These are phyloP conservation scores for Stipa capillata DNA, from an alignment of 176 grass and related monocot species.

Conservation along the genomic window DNA sequence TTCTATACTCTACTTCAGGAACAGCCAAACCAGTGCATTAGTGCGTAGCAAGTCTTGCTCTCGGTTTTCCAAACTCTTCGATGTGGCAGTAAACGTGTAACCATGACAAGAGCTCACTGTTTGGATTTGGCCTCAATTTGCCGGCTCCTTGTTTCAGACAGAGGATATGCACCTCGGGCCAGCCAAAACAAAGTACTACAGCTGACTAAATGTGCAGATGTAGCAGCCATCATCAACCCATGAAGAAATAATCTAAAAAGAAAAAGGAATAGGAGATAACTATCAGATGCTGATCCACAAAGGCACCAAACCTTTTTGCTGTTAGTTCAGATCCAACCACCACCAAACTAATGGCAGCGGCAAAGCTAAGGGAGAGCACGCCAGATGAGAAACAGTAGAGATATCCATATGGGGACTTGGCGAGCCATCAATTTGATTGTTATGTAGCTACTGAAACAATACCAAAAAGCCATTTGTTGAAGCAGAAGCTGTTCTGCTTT, in stretches of 20 bases:
- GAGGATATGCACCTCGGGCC: background rate
- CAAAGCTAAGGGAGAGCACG: background rate
- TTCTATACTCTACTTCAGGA: background rate
- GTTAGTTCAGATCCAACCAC: conserved; percentile 48
- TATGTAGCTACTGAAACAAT: background rate
- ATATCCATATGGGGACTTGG: background rate
- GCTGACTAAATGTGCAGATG: background rate
- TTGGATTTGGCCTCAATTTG: background rate
- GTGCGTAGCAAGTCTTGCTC: conserved; percentile 19
- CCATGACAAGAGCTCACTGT: background rate
- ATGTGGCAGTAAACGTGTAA: background rate
- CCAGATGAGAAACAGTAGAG: background rate
- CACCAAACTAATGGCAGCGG: background rate
- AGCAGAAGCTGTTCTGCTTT: background rate
- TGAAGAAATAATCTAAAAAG: background rate
- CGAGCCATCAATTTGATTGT: background rate
- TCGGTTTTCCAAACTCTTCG: conserved; percentile 3
- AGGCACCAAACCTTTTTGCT: background rate
- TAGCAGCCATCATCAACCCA: background rate
- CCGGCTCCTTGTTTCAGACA: background rate
- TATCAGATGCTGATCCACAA: background rate
- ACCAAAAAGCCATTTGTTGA: background rate
- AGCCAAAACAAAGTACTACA: background rate
- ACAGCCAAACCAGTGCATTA: background rate
- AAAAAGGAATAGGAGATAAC: background rate